These are phyloP conservation scores for Parascedosporium putredinis DNA, from an alignment of 2,329 filamentous ascomycete species.

Conservation along the genomic window DNA sequence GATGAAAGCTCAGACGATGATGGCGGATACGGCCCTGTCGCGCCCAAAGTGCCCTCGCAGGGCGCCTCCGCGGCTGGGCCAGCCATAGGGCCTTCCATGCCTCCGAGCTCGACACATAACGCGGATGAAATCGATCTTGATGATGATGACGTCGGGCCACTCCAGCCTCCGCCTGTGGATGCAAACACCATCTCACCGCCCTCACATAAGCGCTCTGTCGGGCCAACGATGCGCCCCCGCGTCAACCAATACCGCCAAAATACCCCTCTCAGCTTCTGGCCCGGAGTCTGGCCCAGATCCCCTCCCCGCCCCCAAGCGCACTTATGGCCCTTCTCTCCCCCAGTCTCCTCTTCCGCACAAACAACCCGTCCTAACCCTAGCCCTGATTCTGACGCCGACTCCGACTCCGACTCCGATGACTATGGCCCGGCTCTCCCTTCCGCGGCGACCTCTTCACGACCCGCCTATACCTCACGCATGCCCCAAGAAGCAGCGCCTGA, in stretches of 20 bases:
- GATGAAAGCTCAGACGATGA: slow-evolving; percentile 30
- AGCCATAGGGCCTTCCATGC: slow-evolving; percentile 17
- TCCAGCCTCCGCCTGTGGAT: slow-evolving; percentile 8
- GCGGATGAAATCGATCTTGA: slow-evolving; percentile 30
- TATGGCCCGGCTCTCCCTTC: slow-evolving; percentile 51
- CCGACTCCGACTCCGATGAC: slow-evolving; percentile 35
- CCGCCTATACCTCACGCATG: slow-evolving; percentile 25
- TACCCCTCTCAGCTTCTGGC: slow-evolving; percentile 26
- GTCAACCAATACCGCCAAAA: slow-evolving; percentile 26
- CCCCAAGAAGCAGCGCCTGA: slow-evolving; percentile 30
- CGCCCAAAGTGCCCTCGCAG: slow-evolving; percentile 9
- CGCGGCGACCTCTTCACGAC: slow-evolving; percentile 33
- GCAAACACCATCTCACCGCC: slow-evolving; percentile 6
- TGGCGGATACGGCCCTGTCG: slow-evolving; percentile 20
- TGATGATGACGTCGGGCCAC: slow-evolving; percentile 22
- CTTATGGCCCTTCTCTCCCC: slow-evolving; percentile 33
- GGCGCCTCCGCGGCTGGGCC: slow-evolving; percentile 9
- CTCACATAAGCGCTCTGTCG: slow-evolving; percentile 12
- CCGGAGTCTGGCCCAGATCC: not conserved
- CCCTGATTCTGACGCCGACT: too few species aligned
- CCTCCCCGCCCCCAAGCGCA: slow-evolving; percentile 19
- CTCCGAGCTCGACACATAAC: slow-evolving; percentile 19
- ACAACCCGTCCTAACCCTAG: too few species aligned
- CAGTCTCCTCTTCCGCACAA: slow-evolving; percentile 23
- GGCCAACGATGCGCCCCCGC: slow-evolving; percentile 16